Conservation (phyloP, 108 stramenopile species). For the Pseudonitzschia multiseries region DNA sequence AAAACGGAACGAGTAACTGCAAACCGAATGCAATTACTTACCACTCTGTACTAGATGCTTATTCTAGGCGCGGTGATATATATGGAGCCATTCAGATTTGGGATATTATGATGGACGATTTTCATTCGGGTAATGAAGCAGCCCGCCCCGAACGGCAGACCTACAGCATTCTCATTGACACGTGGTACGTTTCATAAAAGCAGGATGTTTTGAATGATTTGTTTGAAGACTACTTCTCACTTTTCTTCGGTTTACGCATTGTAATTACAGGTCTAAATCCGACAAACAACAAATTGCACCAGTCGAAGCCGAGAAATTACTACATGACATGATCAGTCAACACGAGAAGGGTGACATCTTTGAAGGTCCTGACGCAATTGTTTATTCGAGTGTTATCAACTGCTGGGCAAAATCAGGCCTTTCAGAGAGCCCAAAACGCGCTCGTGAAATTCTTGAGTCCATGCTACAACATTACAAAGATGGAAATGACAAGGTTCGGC, state of each 20-base stretch:
- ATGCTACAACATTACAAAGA: neutral
- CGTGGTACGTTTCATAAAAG: neutral
- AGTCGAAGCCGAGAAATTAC: neutral
- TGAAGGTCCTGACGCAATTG: neutral
- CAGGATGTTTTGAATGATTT: neutral
- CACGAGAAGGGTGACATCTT: neutral
- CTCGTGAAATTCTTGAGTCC: neutral
- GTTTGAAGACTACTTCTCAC: neutral
- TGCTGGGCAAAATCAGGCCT: constrained; percentile 4
- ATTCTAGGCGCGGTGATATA: neutral
- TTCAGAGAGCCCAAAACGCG: neutral
- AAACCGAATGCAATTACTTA: constrained; percentile 1
- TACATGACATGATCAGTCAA: neutral
- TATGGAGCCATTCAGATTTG: neutral
- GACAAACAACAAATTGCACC: neutral
- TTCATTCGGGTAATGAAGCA: neutral
- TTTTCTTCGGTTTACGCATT: neutral
- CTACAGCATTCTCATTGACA: neutral
- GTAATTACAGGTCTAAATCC: neutral
- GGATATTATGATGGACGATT: constrained; percentile 1
- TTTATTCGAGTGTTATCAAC: constrained; percentile 1
- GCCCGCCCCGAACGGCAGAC: neutral
- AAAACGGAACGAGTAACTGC: neutral
- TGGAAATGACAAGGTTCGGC: neutral
- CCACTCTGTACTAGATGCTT: constrained; percentile 2